Base-by-base conservation (phyloP, 1,284 basidiomycete species). In the Microbotryum saponariae region DNA sequence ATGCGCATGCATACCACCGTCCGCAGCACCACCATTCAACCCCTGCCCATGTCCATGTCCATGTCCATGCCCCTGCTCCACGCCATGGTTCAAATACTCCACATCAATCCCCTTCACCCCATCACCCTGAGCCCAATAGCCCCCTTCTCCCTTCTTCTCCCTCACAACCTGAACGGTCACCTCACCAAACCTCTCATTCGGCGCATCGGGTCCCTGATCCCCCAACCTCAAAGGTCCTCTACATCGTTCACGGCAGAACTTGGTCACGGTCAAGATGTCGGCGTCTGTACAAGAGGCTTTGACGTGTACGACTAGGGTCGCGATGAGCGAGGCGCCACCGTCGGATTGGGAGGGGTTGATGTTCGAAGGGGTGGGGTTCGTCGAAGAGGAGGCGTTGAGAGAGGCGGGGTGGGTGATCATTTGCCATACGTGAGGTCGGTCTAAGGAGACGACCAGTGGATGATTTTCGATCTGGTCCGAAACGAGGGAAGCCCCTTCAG, bases 351-450 rank as follows among this genome's bases (percentile, higher is more conserved):
- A 29, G 55, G 53, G 2, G 23, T 33, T 27, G 23, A 23, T 20
- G 46, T 54, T 54, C 10, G 52, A 27, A 4, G 52, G 16, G 21
- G 58, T 25, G 2, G 60, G 27, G 10, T 44, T 27, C 4, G 64
- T 48, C 1, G 54, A 52, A 10, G 60, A 50, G 25, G 31, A 33
- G 20, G 61, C 63, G 23, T 67, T 58, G 1, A 42, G 12, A 9
- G 37, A 42, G 31, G 75, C 74, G 18, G 73, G 72, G 4, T 73
- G 62, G 8, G 86, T 85, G 20, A 83, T 82, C 50, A 91, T 80
- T 71, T 91, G 88, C 89, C 89, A 92, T 56, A 91, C 83, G 69
- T 90, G 88, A 1, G 88, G 88, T 12, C 86, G 82, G 1, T 87
- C 86, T 10, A 91, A 80, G 69, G 88, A 86, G 0, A 86, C 72